Base-by-base conservation (phyloP, 1,284 basidiomycete genomes). In the Leccinum laetum region DNA sequence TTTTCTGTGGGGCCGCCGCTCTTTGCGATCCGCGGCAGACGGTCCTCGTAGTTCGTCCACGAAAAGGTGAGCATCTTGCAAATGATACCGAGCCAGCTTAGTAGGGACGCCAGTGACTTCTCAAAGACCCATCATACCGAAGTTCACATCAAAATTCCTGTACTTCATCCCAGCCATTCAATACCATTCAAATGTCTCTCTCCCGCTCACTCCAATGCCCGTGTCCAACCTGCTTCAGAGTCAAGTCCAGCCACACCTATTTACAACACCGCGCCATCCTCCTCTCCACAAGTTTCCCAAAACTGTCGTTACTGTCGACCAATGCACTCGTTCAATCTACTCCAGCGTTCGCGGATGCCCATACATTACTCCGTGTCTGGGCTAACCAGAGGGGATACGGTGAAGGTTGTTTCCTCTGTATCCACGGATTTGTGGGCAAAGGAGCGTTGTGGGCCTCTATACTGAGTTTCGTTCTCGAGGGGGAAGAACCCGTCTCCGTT, bases 301-400 rank as follows among this genome's bases (percentile, higher is more conserved):
- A 88, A 69, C 69, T 84, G 0, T 85, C 92, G 64, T 83, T 97
- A 3, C 81, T 96, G 29, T 83, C 88, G 29, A 82, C 90, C 10
- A 89, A 97, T 76, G 75, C 81, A 0, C 78, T 93, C 16, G 84
- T 90, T 58, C 82, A 90, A 67, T 78, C 83, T 13, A 82, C 86
- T 5, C 83, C 90, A 0, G 85, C 88, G 0, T 95, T 94, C 73
- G 77, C 80, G 2, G 92, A 96, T 66, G 94, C 94, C 7, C 79
- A 95, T 18, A 82, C 91, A 1, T 81, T 98, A 10, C 86, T 98
- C 63, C 86, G 94, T 21, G 86, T 97, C 18, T 98, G 96, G 97
- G 93, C 94, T 1, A 90, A 91, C 63, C 93, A 96, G 74, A 85
- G 96, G 21, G 95, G 94, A 0, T 94, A 94, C 69, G 83, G 86